Percentiles rank a stretch among this genome's conserved stretches.
phyloP scores from a whole-genome alignment of 2,329 filamentous ascomycete species.

The Colletotrichum simmondsii region DNA sequence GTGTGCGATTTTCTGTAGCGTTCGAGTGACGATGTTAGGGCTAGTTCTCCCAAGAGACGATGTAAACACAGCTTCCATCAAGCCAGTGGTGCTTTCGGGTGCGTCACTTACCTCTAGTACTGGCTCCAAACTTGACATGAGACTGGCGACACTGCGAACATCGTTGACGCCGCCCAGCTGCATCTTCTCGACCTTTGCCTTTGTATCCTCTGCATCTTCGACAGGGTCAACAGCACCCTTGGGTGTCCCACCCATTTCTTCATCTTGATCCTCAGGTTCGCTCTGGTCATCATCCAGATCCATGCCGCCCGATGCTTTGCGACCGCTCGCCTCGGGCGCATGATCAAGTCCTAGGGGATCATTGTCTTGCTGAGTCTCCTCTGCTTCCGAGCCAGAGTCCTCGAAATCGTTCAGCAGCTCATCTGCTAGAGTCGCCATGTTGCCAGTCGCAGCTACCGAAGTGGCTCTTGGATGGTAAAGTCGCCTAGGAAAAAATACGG shows the following conservation, averaged over 20 bases:
- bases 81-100: constrained; percentile 13
- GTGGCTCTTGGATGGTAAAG: neutral
- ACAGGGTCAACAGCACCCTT: constrained; percentile 60
- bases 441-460: constrained; percentile 26
- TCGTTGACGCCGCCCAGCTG: constrained; percentile 79
- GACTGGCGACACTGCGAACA: constrained; percentile 79
- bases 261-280: constrained; percentile 67
- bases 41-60: constrained; percentile 66
- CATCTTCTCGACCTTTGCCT: constrained; percentile 86
- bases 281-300: constrained; percentile 70
- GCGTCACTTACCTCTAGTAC: constrained; percentile 79
- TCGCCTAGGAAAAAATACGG: neutral
- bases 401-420: constrained; percentile 94
- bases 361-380: constrained; percentile 67
- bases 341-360: constrained; percentile 55
- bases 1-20: constrained; percentile 80
- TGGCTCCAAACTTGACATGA: constrained; percentile 86
- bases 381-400: constrained; percentile 82
- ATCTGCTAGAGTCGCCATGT: constrained; percentile 91
- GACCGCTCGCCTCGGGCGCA: constrained; percentile 50
- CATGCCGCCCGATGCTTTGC: constrained; percentile 57
- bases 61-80: constrained; percentile 68
- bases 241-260: constrained; percentile 62
- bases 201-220: constrained; percentile 75
- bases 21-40: constrained; percentile 71